Percentiles rank a stretch among this genome's conserved stretches.
Evolutionary conservation across 345 rosid species (phyloP).

Genomic region (Arabis alpina): DNA sequence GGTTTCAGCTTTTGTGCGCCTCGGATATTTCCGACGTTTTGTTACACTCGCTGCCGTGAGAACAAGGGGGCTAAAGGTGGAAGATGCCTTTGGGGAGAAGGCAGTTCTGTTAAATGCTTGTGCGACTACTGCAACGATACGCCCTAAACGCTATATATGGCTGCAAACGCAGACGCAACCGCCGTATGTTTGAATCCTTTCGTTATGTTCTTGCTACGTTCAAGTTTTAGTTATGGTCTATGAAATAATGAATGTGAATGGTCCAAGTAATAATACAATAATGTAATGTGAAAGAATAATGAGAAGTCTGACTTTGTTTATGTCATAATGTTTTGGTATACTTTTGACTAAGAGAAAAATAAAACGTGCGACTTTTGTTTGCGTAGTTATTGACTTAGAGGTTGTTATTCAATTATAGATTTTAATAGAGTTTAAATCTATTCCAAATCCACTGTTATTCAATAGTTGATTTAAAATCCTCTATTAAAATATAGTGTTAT

Average conservation of each 20-base stretch:
- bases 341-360: constrained; percentile 4
- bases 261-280: neutral
- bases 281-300: constrained; percentile 12
- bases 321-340: neutral
- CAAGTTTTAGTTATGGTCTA: neutral
- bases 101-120: too few relatives aligned
- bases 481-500: too few relatives aligned
- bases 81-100: constrained; percentile 34
- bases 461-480: too few relatives aligned
- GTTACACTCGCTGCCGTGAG: constrained; percentile 30
- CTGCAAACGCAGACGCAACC: neutral
- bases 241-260: neutral
- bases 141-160: neutral
- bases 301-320: neutral
- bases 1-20: constrained; percentile 39
- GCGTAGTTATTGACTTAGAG: too few relatives aligned
- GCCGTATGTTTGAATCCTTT: neutral
- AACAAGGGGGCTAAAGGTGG: constrained; percentile 42
- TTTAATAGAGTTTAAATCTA: too few relatives aligned
- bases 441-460: too few relatives aligned
- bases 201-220: neutral
- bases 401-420: too few relatives aligned
- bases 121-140: too few relatives aligned
- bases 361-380: constrained; percentile 20
- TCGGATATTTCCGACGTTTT: constrained; percentile 37